Conservation (phyloP, 768 basidiomycete species). For the Boletus subparvulus region DNA sequence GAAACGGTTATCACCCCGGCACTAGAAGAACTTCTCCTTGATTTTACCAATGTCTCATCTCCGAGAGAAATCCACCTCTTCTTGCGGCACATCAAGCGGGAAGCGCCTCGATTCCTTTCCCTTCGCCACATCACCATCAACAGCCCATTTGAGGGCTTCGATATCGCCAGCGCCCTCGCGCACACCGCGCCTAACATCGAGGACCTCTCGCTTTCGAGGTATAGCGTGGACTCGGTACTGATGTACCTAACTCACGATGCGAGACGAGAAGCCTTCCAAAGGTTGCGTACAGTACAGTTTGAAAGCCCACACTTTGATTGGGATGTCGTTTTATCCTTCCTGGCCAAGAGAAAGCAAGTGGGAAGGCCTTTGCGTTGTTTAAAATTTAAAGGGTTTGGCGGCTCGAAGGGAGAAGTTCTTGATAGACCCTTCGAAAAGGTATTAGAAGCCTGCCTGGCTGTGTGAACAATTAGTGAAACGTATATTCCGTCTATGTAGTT, state of each 20-base stretch:
- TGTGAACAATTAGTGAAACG: slow-evolving; percentile 9
- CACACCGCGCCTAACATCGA: slow-evolving; percentile 27
- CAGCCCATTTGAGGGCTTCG: slow-evolving; percentile 26
- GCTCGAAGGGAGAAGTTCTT: slow-evolving; percentile 17
- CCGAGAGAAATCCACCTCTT: slow-evolving; percentile 30
- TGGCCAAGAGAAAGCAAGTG: slow-evolving; percentile 23
- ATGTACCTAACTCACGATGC: slow-evolving; percentile 26
- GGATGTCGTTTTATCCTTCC: slow-evolving; percentile 27
- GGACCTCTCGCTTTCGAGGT: slow-evolving; percentile 27
- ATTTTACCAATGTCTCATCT: slow-evolving; percentile 27
- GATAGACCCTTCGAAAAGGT: slow-evolving; percentile 21
- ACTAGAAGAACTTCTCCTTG: slow-evolving; percentile 24
- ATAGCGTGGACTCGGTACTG: slow-evolving; percentile 23
- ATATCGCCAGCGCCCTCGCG: slow-evolving; percentile 23
- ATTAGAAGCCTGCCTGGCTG: slow-evolving; percentile 20
- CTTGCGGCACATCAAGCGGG: slow-evolving; percentile 28
- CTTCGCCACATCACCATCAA: slow-evolving; percentile 21
- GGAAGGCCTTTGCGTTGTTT: slow-evolving; percentile 20
- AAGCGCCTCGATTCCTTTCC: slow-evolving; percentile 25
- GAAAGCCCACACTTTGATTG: slow-evolving; percentile 31
- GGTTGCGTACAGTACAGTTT: slow-evolving; percentile 17
- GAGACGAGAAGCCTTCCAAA: slow-evolving; percentile 28
- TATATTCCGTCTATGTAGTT: not conserved
- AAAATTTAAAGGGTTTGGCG: slow-evolving; percentile 24
- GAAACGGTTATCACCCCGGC: slow-evolving; percentile 24